Evolutionary conservation across 192 early-diverging fungal species (phyloP), one percentile per base, ranked within the genome.

Genomic region (Gaertneriomyces sp.): DNA sequence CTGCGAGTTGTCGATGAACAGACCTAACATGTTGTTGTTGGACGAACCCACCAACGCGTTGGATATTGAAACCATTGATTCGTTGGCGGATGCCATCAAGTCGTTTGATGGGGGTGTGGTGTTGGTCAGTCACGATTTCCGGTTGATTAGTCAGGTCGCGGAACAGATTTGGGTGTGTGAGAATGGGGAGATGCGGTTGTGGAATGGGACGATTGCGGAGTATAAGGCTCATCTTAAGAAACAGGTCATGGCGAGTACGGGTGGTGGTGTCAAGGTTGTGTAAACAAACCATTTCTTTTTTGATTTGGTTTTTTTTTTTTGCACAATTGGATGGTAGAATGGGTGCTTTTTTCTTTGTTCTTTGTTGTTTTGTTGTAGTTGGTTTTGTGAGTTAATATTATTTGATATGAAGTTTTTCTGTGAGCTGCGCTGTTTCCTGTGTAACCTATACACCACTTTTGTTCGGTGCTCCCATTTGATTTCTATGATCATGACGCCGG

Each of bases 41-140:
- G 97, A 99, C 68, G 97, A 99, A 88, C 96, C 96, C 63, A 98
- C 96, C 66, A 99, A 99, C 79, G 92, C 94, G 61, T 89, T 99
- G 76, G 81, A 88, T 53, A 83, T 87, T 59, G 83, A 82, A 87
- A 81, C 93, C 44, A 97, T 99, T 64, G 95, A 98, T 74, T 89
- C 90, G 25, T 77, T 99, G 58, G 96, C 96, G 33, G 84, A 93
- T 17, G 96, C 96, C 44, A 98, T 99, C 84, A 95, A 96, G 73
- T 71, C 74, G 57, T 99, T 92, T 77, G 88, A 88, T 66, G 96
- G 96, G 45, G 96, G 96, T 71, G 92, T 98, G 61, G 95, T 99
- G 19, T 82, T 99, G 41, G 96, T 99, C 60, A 93, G 90, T 63
- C 96, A 99, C 90, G 96, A 99, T 83, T 99, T 99, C 88, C 82